Evolutionary conservation across 2,329 filamentous ascomycete species (phyloP).

Genomic region (Penicillium sp.): DNA sequence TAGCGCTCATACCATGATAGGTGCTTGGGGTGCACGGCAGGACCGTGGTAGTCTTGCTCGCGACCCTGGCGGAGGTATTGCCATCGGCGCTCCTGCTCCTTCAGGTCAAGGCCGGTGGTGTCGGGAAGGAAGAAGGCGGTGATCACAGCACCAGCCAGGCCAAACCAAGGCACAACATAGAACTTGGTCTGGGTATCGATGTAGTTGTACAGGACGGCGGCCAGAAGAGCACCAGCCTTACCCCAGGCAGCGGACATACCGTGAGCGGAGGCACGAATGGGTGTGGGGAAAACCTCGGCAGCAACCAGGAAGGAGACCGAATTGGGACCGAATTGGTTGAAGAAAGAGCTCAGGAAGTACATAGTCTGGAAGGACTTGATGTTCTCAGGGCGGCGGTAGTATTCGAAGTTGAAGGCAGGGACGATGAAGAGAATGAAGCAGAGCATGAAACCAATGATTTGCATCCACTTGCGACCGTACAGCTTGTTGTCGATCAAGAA

Average conservation of each 20-base stretch:
- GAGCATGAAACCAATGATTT: slow-evolving; percentile 88
- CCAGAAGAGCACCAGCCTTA: slow-evolving; percentile 82
- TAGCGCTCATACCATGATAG: slow-evolving; percentile 81
- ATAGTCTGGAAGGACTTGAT: slow-evolving; percentile 93
- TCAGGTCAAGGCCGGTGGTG: slow-evolving; percentile 91
- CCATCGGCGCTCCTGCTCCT: slow-evolving; percentile 96
- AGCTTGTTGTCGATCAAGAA: slow-evolving; percentile 93
- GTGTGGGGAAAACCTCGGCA: slow-evolving; percentile 93
- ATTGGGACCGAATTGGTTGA: slow-evolving; percentile 99
- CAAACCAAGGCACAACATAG: slow-evolving; percentile 93
- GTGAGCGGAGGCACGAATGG: slow-evolving; percentile 88
- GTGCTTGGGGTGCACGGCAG: slow-evolving; percentile 86
- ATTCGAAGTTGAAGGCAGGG: slow-evolving; percentile 81
- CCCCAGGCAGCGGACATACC: slow-evolving; percentile 90
- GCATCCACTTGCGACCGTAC: slow-evolving; percentile 95
- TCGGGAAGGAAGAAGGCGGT: slow-evolving; percentile 90
- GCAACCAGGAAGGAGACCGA: slow-evolving; percentile 93
- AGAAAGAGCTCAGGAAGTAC: slow-evolving; percentile 97
- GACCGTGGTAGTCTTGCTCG: slow-evolving; percentile 82
- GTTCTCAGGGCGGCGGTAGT: slow-evolving; percentile 69
- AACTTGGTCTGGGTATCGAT: slow-evolving; percentile 82
- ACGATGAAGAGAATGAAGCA: slow-evolving; percentile 92
- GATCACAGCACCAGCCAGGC: slow-evolving; percentile 77
- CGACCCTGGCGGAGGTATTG: slow-evolving; percentile 75
- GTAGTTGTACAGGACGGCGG: slow-evolving; percentile 91